These are phyloP conservation scores for Botrytis tulipae DNA, from an alignment of 2,329 filamentous ascomycete species.

Conservation along the genomic window DNA sequence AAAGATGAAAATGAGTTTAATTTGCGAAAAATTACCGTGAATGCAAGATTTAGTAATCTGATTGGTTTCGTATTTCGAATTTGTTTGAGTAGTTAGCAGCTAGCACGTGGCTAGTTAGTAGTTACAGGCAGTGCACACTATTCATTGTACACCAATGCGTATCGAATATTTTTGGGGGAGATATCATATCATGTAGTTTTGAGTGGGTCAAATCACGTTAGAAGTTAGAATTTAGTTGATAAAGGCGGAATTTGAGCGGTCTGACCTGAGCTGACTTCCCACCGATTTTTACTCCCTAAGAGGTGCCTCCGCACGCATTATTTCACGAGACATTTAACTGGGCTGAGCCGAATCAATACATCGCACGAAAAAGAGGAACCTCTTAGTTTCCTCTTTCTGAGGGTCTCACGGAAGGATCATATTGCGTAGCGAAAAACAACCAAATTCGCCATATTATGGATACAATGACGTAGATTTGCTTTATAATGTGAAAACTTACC, in stretches of 20 bases:
- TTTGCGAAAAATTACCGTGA: constrained; percentile 17
- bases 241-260: constrained; percentile 6
- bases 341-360: constrained; percentile 2
- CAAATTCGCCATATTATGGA: constrained; percentile 16
- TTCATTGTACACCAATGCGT: not conserved
- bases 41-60: not conserved
- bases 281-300: constrained; percentile 4
- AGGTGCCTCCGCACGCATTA: not conserved
- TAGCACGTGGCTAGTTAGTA: not conserved
- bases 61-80: constrained; percentile 9
- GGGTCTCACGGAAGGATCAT: constrained; percentile 10
- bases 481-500: not conserved
- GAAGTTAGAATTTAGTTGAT: not conserved
- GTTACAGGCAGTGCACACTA: not conserved
- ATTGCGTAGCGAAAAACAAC: constrained; percentile 8
- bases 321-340: constrained; percentile 5
- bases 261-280: constrained; percentile 5
- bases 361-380: not conserved
- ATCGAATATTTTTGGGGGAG: not conserved
- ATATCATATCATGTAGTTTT: constrained; percentile 1
- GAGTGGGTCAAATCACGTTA: not conserved
- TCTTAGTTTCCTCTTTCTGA: not conserved
- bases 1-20: constrained; percentile 1
- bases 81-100: not conserved
- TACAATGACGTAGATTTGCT: constrained; percentile 8